Base-by-base conservation (phyloP, 1,139 yeast species). In the Protomyces macrosporus region DNA sequence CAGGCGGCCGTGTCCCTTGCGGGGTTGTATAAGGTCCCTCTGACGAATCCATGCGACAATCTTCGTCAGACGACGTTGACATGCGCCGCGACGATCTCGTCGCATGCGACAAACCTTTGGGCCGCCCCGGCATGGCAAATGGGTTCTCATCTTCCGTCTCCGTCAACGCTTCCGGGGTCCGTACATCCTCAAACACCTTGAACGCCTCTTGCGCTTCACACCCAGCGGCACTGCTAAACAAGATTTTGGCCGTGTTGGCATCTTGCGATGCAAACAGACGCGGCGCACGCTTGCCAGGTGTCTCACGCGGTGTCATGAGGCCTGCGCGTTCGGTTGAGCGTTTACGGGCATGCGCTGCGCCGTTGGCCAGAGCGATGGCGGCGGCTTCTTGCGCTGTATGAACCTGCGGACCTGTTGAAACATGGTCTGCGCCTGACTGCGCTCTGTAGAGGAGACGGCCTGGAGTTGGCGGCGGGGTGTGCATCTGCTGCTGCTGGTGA, bases 221-320 rank as follows among this genome's bases (percentile, higher is more conserved):
- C 23, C 16, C 48, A n/a, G n/a, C 48, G 14, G 14, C 12, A 12
- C 6, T 5, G 6, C 16, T 30, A 34, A 58, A 58, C 6, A 58
- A 56, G 16, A 58, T 55, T 23, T 58, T 58, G 35, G 56, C 62
- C n/a, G 56, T 35, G 10, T 40, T 39, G 16, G 16, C 56, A 16
- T 42, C 48, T 14, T 42, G 32, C 12, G 48, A 10, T 4, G 14
- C 42, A 9, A 9, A 4, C 5, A 33, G 23, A 4, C 48, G 35
- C 35, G 52, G 56, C n/a, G 45, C 39, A 33, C 45, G 33, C n/a
- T 14, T 39, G 23, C 33, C 23, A 30, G 62, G 62, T 6, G 62
- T 58, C 14, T 58, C 62, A 5, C 56, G 34, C 16, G 62, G 62
- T 12, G 62, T 58, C 56, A 58, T 58, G 42, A 58, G 45, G 52